phyloP scores from a whole-genome alignment of 2,329 filamentous ascomycete genomes.

The Colletotrichum neosansevieriae region DNA sequence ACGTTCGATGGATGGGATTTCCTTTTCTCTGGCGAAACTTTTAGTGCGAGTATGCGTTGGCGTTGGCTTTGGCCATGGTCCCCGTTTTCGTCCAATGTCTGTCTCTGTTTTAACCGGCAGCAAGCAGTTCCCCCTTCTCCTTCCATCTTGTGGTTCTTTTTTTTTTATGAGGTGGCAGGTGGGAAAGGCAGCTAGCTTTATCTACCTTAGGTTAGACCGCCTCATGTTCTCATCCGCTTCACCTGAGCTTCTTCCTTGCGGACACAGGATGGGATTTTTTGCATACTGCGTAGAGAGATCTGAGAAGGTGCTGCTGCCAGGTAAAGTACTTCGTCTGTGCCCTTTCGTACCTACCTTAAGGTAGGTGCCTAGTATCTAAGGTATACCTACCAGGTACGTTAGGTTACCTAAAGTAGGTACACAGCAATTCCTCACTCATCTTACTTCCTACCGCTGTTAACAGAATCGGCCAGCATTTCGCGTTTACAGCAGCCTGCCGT shows the following conservation, averaged over 20 bases:
- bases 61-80: constrained; percentile 21
- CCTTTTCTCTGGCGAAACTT: not conserved
- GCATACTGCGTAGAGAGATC: too few species aligned
- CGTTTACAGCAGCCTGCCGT: too few species aligned
- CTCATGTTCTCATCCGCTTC: not conserved
- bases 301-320: too few species aligned
- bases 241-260: constrained; percentile 3
- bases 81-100: constrained; percentile 31
- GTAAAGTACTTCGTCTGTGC: not conserved
- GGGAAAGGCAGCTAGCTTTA: constrained; percentile 18
- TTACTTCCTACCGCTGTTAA: not conserved
- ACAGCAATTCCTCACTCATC: not conserved
- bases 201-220: too few species aligned
- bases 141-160: not conserved
- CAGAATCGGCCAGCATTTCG: constrained; percentile 19
- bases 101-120: not conserved
- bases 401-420: too few species aligned
- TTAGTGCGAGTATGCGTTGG: constrained; percentile 31
- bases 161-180: constrained; percentile 29
- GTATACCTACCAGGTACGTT: too few species aligned
- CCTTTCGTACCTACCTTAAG: too few species aligned
- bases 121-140: not conserved
- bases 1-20: not conserved
- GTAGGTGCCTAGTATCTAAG: not conserved
- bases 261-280: not conserved